These are phyloP conservation scores for Epichloe elymi DNA, from an alignment of 2,329 filamentous ascomycete genomes.

Conservation along the genomic window DNA sequence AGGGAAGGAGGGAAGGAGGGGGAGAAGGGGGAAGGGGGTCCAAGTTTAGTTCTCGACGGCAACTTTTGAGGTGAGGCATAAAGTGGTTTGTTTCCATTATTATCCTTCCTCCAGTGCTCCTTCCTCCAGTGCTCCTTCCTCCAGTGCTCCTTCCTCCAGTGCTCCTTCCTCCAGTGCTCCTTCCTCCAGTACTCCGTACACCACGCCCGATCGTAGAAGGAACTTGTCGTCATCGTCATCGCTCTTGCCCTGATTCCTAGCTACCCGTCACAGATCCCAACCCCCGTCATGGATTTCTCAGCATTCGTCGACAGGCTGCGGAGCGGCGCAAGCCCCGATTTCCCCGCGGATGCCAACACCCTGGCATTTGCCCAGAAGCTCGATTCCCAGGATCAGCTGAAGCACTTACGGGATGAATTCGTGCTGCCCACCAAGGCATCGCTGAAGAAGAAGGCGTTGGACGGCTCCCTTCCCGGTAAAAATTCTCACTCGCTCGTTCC, in stretches of 20 bases:
- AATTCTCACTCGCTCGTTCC: neutral
- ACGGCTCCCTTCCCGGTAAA: slow-evolving; percentile 28
- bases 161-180: too few species aligned
- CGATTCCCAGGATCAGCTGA: slow-evolving; percentile 48
- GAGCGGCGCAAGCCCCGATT: slow-evolving; percentile 27
- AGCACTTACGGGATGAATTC: slow-evolving; percentile 55
- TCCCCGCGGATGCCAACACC: slow-evolving; percentile 34
- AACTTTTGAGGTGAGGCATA: neutral
- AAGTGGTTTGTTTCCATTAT: slow-evolving; percentile 7
- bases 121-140: too few species aligned
- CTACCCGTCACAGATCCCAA: neutral
- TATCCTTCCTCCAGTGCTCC: neutral
- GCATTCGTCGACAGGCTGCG: slow-evolving; percentile 27
- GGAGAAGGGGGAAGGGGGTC: accelerated
- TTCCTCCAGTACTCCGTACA: too few species aligned
- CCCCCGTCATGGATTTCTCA: slow-evolving; percentile 23
- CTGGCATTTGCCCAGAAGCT: slow-evolving; percentile 36
- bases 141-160: too few species aligned
- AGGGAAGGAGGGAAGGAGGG: neutral
- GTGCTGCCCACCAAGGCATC: slow-evolving; percentile 64
- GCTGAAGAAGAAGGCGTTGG: slow-evolving; percentile 48
- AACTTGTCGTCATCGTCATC: neutral
- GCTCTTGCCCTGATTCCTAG: neutral
- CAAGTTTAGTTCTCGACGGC: too few species aligned
- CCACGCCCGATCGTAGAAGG: too few species aligned